These are phyloP conservation scores for Diaporthe sp. DNA, from an alignment of 2,329 filamentous ascomycete species.

Conservation along the genomic window DNA sequence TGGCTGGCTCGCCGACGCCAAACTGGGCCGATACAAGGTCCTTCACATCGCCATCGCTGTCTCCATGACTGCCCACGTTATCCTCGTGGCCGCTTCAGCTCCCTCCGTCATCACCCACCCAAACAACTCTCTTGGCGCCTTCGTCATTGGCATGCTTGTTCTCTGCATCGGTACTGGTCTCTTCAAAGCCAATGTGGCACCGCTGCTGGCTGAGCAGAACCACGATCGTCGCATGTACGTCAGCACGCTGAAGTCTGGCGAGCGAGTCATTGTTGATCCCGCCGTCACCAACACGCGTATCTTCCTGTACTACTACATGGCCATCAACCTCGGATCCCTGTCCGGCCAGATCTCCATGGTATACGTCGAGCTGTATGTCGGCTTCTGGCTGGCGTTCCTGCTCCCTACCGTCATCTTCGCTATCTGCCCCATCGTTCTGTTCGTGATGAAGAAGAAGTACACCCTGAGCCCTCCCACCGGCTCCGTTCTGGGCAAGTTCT, in stretches of 20 bases:
- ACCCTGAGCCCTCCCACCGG: constrained; percentile 70
- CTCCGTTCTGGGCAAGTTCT: constrained; percentile 75
- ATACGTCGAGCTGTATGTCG: constrained; percentile 80
- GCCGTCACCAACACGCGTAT: constrained; percentile 76
- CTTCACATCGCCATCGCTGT: constrained; percentile 76
- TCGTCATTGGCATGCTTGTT: constrained; percentile 73
- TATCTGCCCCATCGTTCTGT: constrained; percentile 72
- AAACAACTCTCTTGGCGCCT: constrained; percentile 71
- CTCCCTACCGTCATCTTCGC: constrained; percentile 76
- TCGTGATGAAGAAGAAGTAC: constrained; percentile 71
- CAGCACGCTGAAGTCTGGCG: constrained; percentile 65
- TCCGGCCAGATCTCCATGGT: constrained; percentile 75
- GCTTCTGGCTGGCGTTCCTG: constrained; percentile 79
- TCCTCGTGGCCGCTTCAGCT: constrained; percentile 75
- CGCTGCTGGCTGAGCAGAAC: constrained; percentile 79
- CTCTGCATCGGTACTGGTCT: constrained; percentile 78
- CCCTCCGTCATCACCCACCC: constrained; percentile 71
- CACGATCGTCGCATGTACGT: constrained; percentile 69
- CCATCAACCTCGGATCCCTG: constrained; percentile 79
- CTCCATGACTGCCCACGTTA: constrained; percentile 74
- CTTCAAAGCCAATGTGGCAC: constrained; percentile 85
- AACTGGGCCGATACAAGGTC: constrained; percentile 79
- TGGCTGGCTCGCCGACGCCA: constrained; percentile 74
- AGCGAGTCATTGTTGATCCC: constrained; percentile 79
- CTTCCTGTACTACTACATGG: constrained; percentile 74